phyloP scores from a whole-genome alignment of 192 early-diverging fungal genomes.

The Mortierella claussenii region DNA sequence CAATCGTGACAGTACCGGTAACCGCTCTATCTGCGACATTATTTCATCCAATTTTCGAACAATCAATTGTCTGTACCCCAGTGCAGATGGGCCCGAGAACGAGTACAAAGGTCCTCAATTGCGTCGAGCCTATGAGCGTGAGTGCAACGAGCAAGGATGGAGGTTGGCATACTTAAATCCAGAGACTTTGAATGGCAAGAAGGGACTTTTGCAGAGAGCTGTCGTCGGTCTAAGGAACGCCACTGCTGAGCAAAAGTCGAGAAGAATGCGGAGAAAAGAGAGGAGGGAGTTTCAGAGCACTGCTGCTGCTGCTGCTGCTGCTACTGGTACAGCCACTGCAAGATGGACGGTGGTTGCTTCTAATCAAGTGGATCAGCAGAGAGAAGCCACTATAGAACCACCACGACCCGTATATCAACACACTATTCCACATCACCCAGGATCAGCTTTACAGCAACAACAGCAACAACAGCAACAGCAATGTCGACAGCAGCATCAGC shows the following conservation, averaged over 20 bases:
- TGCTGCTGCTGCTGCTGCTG: too few relatives aligned
- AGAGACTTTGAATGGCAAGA: conserved; percentile 67
- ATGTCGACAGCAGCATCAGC: not conserved
- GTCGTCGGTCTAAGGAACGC: conserved; percentile 84
- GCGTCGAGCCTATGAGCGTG: conserved; percentile 86
- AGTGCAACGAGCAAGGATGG: conserved; percentile 90
- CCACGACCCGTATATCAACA: too few relatives aligned
- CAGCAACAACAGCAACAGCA: not conserved
- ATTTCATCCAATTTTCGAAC: conserved; percentile 70
- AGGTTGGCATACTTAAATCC: conserved; percentile 82
- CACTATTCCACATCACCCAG: too few relatives aligned
- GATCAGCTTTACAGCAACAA: too few relatives aligned
- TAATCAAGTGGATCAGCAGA: too few relatives aligned
- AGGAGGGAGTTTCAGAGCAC: too few relatives aligned
- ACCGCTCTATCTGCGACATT: not conserved
- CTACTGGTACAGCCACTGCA: too few relatives aligned
- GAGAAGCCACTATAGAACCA: too few relatives aligned
- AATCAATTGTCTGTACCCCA: conserved; percentile 87
- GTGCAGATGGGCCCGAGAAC: conserved; percentile 71
- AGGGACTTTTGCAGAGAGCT: conserved; percentile 85
- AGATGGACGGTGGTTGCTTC: too few relatives aligned
- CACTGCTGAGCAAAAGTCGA: conserved; percentile 74
- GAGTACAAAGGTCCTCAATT: conserved; percentile 74
- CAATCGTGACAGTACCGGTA: not conserved
- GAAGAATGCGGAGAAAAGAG: conserved; percentile 79